Evolutionary conservation across 2,329 filamentous ascomycete genomes (phyloP), one percentile per base, ranked within the genome.

Genomic region (Pseudogymnoascus sp.): DNA sequence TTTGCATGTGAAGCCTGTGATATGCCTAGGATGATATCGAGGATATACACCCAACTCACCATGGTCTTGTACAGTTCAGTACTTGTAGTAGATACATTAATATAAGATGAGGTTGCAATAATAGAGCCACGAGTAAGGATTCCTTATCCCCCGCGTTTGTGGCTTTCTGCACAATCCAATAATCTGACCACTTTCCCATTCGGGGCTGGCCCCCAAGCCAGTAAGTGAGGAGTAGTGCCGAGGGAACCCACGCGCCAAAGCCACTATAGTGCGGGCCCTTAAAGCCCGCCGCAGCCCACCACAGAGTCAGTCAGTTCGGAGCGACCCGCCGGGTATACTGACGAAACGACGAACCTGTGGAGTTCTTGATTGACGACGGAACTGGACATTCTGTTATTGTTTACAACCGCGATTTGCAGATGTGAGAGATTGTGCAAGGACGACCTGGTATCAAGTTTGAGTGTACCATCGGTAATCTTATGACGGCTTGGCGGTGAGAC

Each of bases 401-500:
- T 21, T 56, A 56, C 50, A 4, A 56, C 50, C 1, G 23, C 44
- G 44, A 50, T 31, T 28, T 23, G 23, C 44, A 31, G n/a, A 56
- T 34, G 50, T 56, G 50, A 36, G 10, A 21, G 10, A 21, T 3
- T 21, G 46, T 18, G 50, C 10, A 31, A 53, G 46, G n/a, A 34
- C 25, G 25, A 16, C 25, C 44, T 53, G 46, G n/a, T 31, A 53
- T 56, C 21, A 18, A 36, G 50, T n/a, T 56, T 11, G 50, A 11
- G 23, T 7, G 7, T 5, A 28, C 46, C 11, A 8, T n/a, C 44
- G 21, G n/a, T 21, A 56, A 56, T 34, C 50, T 56, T 56, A 36
- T 56, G 50, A 56, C 28, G 28, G 50, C 50, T 56, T 56, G 50
- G 50, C 50, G 16, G 50, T 56, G n/a, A 56, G 50, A 56, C 50